A percentile compares a stretch with the other conserved stretches of the same genome.
These are phyloP conservation scores for Aspergillus taichungensis DNA, from an alignment of 495 filamentous ascomycete species.

Conservation along the genomic window DNA sequence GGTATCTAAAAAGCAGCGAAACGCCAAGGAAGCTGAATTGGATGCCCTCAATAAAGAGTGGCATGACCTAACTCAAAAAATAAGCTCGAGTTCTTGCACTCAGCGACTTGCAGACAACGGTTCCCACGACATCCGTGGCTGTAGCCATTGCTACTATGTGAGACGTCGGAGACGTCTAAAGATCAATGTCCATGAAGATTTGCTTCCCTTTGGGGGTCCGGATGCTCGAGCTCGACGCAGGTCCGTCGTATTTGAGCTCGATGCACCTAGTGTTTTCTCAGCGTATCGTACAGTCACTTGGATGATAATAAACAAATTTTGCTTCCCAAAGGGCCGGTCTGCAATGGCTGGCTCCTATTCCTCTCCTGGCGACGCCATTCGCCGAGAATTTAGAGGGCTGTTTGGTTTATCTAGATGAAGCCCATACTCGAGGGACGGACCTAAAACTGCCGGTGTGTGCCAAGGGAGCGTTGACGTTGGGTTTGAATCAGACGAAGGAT, in stretches of 20 bases:
- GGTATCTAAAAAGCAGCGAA: conserved; percentile 9
- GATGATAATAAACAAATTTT: conserved; percentile 33
- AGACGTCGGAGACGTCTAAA: conserved; percentile 31
- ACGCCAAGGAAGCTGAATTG: conserved; percentile 33
- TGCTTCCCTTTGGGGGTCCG: conserved; percentile 34
- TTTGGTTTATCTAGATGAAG: conserved; percentile 65
- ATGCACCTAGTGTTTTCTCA: conserved; percentile 30
- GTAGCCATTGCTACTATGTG: conserved; percentile 25
- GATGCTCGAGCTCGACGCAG: conserved; percentile 15
- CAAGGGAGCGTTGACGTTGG: conserved; percentile 61
- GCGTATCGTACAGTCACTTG: conserved; percentile 47
- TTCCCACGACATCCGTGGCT: conserved; percentile 21
- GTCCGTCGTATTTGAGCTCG: conserved; percentile 49
- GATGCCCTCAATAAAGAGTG: conserved; percentile 23
- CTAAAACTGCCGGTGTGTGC: conserved; percentile 52
- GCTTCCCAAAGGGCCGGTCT: conserved; percentile 5
- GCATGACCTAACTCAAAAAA: conserved; percentile 26
- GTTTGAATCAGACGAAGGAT: conserved; percentile 58
- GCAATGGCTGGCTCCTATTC: conserved; percentile 16
- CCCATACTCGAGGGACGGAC: conserved; percentile 67
- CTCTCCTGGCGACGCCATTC: conserved; percentile 51
- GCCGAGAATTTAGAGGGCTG: conserved; percentile 47
- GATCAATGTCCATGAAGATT: conserved; percentile 52
- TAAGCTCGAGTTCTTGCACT: conserved; percentile 22
- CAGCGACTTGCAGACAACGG: conserved; percentile 9